Conservation (phyloP, 2,329 filamentous ascomycete species). For the Leptographium lundbergii region DNA sequence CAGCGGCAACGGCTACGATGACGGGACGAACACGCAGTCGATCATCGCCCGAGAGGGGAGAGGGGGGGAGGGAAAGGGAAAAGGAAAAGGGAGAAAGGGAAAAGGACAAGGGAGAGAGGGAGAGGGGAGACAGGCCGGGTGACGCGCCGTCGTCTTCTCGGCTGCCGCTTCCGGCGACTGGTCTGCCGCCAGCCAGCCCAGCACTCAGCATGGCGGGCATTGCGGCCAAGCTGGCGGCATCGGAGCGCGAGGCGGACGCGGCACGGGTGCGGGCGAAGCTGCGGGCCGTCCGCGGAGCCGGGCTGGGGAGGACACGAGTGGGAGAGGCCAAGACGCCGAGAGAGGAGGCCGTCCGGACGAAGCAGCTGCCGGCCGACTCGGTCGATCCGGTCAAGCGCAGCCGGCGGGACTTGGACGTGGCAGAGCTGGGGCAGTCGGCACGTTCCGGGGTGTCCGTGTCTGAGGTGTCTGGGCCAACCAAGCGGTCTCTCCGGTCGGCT, state of each 20-base stretch:
- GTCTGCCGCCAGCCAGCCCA: slow-evolving; percentile 33
- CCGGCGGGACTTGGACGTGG: background rate
- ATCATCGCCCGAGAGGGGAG: slow-evolving; percentile 1
- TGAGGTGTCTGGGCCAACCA: too few species aligned
- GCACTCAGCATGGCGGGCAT: slow-evolving; percentile 50
- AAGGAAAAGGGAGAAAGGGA: too few species aligned
- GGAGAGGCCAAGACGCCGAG: slow-evolving; percentile 4
- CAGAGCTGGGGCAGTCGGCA: background rate
- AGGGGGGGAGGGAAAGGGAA: too few species aligned
- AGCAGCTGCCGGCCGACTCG: too few species aligned
- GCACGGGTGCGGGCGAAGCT: slow-evolving; percentile 51
- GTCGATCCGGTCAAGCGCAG: too few species aligned
- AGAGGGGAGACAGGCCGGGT: too few species aligned
- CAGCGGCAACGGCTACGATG: background rate
- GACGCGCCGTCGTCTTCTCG: slow-evolving; percentile 2
- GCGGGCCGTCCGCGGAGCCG: slow-evolving; percentile 32
- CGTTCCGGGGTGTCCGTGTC: background rate
- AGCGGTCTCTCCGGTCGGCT: too few species aligned
- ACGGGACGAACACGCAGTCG: slow-evolving; percentile 7
- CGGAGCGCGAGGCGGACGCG: slow-evolving; percentile 50
- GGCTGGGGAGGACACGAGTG: slow-evolving; percentile 14
- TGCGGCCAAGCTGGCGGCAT: slow-evolving; percentile 49
- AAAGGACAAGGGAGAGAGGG: too few species aligned
- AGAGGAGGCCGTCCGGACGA: background rate
- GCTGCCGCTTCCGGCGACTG: slow-evolving; percentile 15